Base-by-base conservation (phyloP, 306 rosid species). In the Cicer chorassanicum region DNA sequence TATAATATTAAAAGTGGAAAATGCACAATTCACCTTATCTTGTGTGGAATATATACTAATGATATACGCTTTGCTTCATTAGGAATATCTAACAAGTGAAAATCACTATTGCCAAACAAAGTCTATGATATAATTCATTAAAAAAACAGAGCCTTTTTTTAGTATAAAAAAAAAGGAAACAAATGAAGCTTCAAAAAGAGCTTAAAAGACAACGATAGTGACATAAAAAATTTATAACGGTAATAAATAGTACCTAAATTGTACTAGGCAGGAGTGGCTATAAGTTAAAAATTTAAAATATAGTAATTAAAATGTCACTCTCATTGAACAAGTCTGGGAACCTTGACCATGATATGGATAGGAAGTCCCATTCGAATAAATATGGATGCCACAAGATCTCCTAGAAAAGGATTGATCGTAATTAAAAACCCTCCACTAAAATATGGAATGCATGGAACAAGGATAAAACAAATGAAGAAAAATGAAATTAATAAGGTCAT, bases 171-270 rank as follows among this genome's bases (percentile, higher is more conserved):
- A 3, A 29, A 29, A 29, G 36, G 36, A 44, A 44, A 45, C 67
- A 65, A 65, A 64, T 61, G 72, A 51, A 15, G 57, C 54, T 57
- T 61, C 70, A 54, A 14, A 45, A 65, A 65, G 64, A 29, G 70
- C 39, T 50, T 72, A 34, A 62, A n/a, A 13, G 70, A 68, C 68
- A 73, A 12, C 9, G 62, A 68, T 10, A 51, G 42, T 34, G 73
- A 69, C 81, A 49, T 60, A 12, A 77, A 34, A 11, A 41, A 3
- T 42, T 16, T 8, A 60, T 43, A 18, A 36, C 29, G 3, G n/a
- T 12, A 71, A 71, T 46, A 40, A 64, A 18, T 34, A 36, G 50
- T 12, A 34, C 60, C 14, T 34, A 12, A 60, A 61, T 61, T 57
- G 9, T 21, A 41, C 8, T 1, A 12, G 59, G 18, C 11, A 15